phyloP scores from a whole-genome alignment of 2,329 filamentous ascomycete species.

The Verticillium tricorpus region DNA sequence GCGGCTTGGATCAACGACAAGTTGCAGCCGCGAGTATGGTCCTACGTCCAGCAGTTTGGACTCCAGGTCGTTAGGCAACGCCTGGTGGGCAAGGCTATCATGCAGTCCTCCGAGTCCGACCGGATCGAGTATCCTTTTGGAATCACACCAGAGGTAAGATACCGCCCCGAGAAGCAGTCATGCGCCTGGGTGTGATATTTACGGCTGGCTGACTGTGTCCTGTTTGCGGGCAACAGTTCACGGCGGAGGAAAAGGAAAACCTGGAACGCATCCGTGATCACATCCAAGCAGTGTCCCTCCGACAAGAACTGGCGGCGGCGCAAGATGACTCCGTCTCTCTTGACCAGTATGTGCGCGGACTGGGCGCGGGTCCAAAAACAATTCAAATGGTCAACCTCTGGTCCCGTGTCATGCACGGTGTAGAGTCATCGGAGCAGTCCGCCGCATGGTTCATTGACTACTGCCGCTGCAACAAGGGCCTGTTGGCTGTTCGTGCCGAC shows the following conservation, averaged over 20 bases:
- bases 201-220: background rate
- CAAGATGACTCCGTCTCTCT: conserved; percentile 27
- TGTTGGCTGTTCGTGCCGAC: conserved; percentile 29
- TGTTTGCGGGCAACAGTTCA: conserved; percentile 17
- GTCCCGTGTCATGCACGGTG: conserved; percentile 30
- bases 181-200: background rate
- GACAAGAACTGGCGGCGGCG: conserved; percentile 9
- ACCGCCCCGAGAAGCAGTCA: background rate
- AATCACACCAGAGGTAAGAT: conserved; percentile 21
- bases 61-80: conserved; percentile 24
- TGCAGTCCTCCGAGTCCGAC: conserved; percentile 20
- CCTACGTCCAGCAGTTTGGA: conserved; percentile 14
- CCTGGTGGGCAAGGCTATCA: conserved; percentile 21
- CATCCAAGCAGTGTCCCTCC: conserved; percentile 26
- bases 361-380: conserved; percentile 24
- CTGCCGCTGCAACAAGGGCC: conserved; percentile 27
- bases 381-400: conserved; percentile 29
- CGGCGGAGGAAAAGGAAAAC: conserved; percentile 24
- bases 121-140: conserved; percentile 26
- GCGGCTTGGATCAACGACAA: conserved; percentile 58
- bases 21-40: conserved; percentile 33
- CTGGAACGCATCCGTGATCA: conserved; percentile 28
- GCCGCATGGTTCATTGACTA: conserved; percentile 33
- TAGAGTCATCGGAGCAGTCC: conserved; percentile 29
- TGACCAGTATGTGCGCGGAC: conserved; percentile 27